Percentiles rank a stretch among this genome's conserved stretches.
phyloP scores from a whole-genome alignment of 352 stramenopile species.

The Plasmopara viticola region DNA sequence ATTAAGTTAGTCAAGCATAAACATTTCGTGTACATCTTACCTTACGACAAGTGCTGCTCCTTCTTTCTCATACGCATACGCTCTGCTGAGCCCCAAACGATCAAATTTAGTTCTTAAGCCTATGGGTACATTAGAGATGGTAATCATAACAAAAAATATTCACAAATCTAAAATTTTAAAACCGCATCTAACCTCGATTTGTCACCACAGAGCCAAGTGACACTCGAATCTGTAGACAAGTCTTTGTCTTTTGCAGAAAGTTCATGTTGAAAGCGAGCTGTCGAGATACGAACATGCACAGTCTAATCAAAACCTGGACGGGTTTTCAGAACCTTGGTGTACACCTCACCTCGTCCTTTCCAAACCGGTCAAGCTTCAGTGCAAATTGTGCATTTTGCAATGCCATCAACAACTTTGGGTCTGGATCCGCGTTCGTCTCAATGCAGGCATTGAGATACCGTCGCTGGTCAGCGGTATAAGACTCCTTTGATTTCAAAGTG shows the following conservation, averaged over 20 bases:
- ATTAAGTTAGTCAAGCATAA: neutral
- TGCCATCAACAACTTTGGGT: slow-evolving; percentile 36
- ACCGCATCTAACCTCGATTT: slow-evolving; percentile 33
- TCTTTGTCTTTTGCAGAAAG: slow-evolving; percentile 33
- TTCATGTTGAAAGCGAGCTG: slow-evolving; percentile 47
- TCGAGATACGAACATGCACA: neutral
- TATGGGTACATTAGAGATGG: slow-evolving; percentile 8
- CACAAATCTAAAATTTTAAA: neutral
- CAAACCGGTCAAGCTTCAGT: slow-evolving; percentile 50
- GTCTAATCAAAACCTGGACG: neutral
- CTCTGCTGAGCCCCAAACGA: slow-evolving; percentile 40
- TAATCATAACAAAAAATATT: neutral
- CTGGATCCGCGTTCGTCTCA: slow-evolving; percentile 43
- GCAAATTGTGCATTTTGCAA: slow-evolving; percentile 31
- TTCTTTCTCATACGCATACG: slow-evolving; percentile 34
- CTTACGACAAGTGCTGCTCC: slow-evolving; percentile 26
- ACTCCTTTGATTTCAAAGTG: slow-evolving; percentile 8
- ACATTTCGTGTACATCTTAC: slow-evolving; percentile 12
- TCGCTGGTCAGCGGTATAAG: slow-evolving; percentile 39
- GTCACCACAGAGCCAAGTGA: slow-evolving; percentile 44
- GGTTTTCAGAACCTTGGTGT: neutral
- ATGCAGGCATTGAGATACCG: slow-evolving; percentile 54
- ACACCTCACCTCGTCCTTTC: slow-evolving; percentile 35
- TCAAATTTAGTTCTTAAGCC: slow-evolving; percentile 60
- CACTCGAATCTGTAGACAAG: slow-evolving; percentile 34